Conservation (phyloP, 2,329 filamentous ascomycete species). For the Hymenoscyphus linearis region DNA sequence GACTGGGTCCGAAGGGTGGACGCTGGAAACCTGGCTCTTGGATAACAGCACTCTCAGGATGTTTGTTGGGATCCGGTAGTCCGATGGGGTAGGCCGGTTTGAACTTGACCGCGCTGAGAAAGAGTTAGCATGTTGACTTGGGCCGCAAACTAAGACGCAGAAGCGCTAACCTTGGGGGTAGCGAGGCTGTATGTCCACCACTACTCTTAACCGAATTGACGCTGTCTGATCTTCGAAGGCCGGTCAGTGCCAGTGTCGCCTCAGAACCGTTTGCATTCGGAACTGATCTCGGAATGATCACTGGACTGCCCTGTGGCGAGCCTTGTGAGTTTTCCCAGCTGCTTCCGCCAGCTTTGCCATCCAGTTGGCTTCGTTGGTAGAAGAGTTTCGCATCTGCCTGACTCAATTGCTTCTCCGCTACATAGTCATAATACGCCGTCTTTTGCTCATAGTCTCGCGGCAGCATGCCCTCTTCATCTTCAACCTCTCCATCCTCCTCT, state of each 20-base stretch:
- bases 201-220: slow-evolving; percentile 27
- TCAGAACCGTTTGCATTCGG: slow-evolving; percentile 24
- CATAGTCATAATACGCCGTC: slow-evolving; percentile 89
- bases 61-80: slow-evolving; percentile 27
- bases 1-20: slow-evolving; percentile 9
- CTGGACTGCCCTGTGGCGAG: slow-evolving; percentile 28
- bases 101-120: slow-evolving; percentile 21
- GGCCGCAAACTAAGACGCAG: not conserved
- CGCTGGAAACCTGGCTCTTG: slow-evolving; percentile 26
- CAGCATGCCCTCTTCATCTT: slow-evolving; percentile 45
- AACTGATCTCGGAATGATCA: slow-evolving; percentile 23
- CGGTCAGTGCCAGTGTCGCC: slow-evolving; percentile 21
- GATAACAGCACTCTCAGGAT: slow-evolving; percentile 28
- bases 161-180: slow-evolving; percentile 18
- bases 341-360: slow-evolving; percentile 29
- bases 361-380: slow-evolving; percentile 81
- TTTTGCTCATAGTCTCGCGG: slow-evolving; percentile 57
- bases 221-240: slow-evolving; percentile 26
- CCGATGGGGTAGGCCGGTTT: slow-evolving; percentile 26
- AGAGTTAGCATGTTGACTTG: slow-evolving; percentile 1
- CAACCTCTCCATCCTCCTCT: slow-evolving; percentile 8
- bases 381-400: slow-evolving; percentile 93
- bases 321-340: slow-evolving; percentile 30
- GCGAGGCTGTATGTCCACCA: slow-evolving; percentile 11
- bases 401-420: slow-evolving; percentile 89